Base-by-base conservation (phyloP, 768 basidiomycete species). In the Erythrobasidium yunnanense region DNA sequence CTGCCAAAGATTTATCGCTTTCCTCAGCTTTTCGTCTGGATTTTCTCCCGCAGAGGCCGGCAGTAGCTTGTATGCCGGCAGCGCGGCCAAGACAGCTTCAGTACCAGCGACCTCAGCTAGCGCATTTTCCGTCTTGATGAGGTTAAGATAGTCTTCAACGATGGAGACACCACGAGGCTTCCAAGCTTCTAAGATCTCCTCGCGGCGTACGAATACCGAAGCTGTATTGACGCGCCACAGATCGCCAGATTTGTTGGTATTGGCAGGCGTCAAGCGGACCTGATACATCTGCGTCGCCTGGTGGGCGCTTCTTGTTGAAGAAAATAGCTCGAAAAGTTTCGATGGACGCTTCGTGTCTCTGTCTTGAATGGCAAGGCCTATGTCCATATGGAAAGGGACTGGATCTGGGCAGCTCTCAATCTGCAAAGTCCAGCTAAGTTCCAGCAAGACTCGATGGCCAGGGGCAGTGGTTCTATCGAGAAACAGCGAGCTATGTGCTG, bases 211-310 rank as follows among this genome's bases (percentile, higher is more conserved):
- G 76, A 92, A 96, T 75, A 90, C 92, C 77, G 63, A 66, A 30
- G 88, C 85, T 0, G 93, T 96, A 77, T 99, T 90, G 55, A 97
- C 79, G 42, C 91, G 80, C 95, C 93, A 96, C 15, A 99, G 79
- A 69, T 96, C 91, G 74, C 84, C 84, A 1, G 89, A 82, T 0
- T 87, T 90, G 47, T 89, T 84, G 20, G 88, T 90, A 68, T 88
- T 78, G 17, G 88, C 87, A 13, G 93, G 91, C 1, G 84, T 83
- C 32, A 97, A 80, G 49, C 82, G 81, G 53, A 97, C 81, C 32
- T 80, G 82, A 79, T 92, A 99, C 49, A 95, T 81, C n/a, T 84
- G 83, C 72, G 86, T 88, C 38, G 85, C 83, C 77, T 87, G 87
- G 32, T 84, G 80, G 20, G 90, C 79, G 30, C 89, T 82, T 74